A percentile compares a stretch with the other conserved stretches of the same genome.
These are phyloP conservation scores for Exophiala sp. DNA, from an alignment of 2,329 filamentous ascomycete species.

Conservation along the genomic window DNA sequence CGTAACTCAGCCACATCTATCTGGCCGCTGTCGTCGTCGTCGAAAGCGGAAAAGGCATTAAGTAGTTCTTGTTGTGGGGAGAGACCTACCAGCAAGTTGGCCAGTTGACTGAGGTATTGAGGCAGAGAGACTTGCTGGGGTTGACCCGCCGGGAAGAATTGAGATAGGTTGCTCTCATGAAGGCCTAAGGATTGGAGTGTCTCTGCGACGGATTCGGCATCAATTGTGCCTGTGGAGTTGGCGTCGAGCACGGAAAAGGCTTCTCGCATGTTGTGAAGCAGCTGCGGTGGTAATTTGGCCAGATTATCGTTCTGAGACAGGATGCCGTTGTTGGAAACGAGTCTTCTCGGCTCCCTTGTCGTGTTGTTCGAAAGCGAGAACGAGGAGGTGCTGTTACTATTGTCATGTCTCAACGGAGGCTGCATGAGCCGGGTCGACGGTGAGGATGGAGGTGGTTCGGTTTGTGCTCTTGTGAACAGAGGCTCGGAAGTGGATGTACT, in stretches of 20 bases:
- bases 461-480: conserved; percentile 22
- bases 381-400: not conserved
- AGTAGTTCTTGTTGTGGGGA: conserved; percentile 74
- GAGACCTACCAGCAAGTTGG: conserved; percentile 65
- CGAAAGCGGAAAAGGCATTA: conserved; percentile 89
- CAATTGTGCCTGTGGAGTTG: conserved; percentile 77
- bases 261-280: conserved; percentile 82
- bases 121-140: conserved; percentile 74
- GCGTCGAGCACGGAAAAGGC: conserved; percentile 90
- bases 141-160: conserved; percentile 72
- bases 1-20: conserved; percentile 76
- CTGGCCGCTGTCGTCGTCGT: conserved; percentile 91
- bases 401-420: conserved; percentile 7
- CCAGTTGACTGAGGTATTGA: conserved; percentile 76
- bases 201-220: conserved; percentile 74
- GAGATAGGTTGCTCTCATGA: conserved; percentile 65
- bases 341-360: conserved; percentile 9
- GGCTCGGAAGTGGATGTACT: conserved; percentile 31
- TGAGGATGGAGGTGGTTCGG: conserved; percentile 37
- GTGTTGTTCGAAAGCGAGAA: not conserved
- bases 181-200: conserved; percentile 67
- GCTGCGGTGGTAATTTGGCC: conserved; percentile 62
- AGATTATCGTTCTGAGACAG: conserved; percentile 35
- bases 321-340: conserved; percentile 14
- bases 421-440: conserved; percentile 31